Percentiles rank a stretch among this genome's conserved stretches.
phyloP scores from a whole-genome alignment of 768 basidiomycete species.

The Thelephora ganbajun region DNA sequence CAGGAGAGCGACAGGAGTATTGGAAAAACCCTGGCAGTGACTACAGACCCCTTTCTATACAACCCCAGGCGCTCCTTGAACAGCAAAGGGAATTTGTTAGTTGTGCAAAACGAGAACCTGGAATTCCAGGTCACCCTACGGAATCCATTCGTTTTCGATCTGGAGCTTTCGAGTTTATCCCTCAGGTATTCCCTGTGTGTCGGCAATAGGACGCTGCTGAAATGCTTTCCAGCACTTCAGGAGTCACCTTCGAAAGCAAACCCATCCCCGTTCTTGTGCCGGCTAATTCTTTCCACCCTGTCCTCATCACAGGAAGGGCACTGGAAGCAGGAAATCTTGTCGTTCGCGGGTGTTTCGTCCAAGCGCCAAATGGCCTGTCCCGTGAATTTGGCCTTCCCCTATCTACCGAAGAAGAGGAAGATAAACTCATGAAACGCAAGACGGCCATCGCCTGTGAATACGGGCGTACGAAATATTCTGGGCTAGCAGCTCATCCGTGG shows the following conservation, averaged over 20 bases:
- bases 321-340: slow-evolving; percentile 48
- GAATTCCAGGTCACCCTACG: slow-evolving; percentile 77
- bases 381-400: slow-evolving; percentile 70
- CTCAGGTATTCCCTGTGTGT: slow-evolving; percentile 43
- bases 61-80: slow-evolving; percentile 62
- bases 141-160: slow-evolving; percentile 87
- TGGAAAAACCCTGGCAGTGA: slow-evolving; percentile 39
- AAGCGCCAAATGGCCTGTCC: slow-evolving; percentile 55
- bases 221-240: slow-evolving; percentile 50
- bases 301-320: slow-evolving; percentile 58
- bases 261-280: slow-evolving; percentile 54
- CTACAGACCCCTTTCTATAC: slow-evolving; percentile 78
- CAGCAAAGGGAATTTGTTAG: slow-evolving; percentile 43
- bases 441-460: slow-evolving; percentile 50
- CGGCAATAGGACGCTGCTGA: neutral
- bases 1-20: slow-evolving; percentile 22
- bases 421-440: slow-evolving; percentile 37
- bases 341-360: slow-evolving; percentile 68
- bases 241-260: slow-evolving; percentile 57
- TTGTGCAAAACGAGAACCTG: slow-evolving; percentile 72
- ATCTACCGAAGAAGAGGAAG: slow-evolving; percentile 57
- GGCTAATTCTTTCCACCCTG: slow-evolving; percentile 58
- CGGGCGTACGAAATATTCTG: slow-evolving; percentile 59
- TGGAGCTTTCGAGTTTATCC: slow-evolving; percentile 72
- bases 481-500: slow-evolving; percentile 60